Evolutionary conservation across 371 early-diverging fungal species (phyloP).

Genomic region (Circinella umbellata): DNA sequence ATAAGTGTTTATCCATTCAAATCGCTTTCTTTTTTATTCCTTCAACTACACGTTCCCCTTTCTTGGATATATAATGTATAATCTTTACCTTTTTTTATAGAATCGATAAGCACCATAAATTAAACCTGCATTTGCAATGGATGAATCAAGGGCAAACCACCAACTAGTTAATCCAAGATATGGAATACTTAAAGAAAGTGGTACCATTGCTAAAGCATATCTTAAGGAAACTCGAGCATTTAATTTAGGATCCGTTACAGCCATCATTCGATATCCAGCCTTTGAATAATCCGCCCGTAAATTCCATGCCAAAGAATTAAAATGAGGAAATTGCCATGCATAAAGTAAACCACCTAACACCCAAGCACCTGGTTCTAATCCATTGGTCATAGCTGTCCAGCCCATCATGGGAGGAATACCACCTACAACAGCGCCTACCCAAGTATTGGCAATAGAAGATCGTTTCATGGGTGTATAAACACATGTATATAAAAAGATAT

Average conservation of each 20-base stretch:
- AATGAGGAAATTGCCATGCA: conserved; percentile 99
- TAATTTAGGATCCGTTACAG: conserved; percentile 84
- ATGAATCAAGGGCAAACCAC: conserved; percentile 83
- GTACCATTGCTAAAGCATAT: conserved; percentile 86
- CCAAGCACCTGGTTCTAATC: conserved; percentile 82
- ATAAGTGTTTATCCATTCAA: neutral
- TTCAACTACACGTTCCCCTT: too few relatives aligned
- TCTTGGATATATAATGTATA: too few relatives aligned
- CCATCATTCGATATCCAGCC: conserved; percentile 97
- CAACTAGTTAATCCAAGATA: conserved; percentile 77
- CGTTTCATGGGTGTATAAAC: conserved; percentile 97
- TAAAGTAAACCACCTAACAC: conserved; percentile 82
- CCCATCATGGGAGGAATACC: conserved; percentile 99
- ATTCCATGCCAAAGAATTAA: conserved; percentile 93
- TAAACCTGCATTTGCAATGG: conserved; percentile 77
- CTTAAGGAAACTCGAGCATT: conserved; percentile 89
- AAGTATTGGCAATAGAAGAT: conserved; percentile 91
- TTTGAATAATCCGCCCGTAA: conserved; percentile 93
- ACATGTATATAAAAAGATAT: conserved; percentile 86
- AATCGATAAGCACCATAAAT: conserved; percentile 74
- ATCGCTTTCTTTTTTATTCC: conserved; percentile 7
- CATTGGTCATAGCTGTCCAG: conserved; percentile 86
- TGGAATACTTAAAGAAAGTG: conserved; percentile 68
- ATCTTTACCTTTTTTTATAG: conserved; percentile 63
- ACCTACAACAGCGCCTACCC: conserved; percentile 96